Percentiles rank a stretch among this genome's conserved stretches.
These are phyloP conservation scores for Candida broadrunensis DNA, from an alignment of 805 yeast genomes.

Conservation along the genomic window DNA sequence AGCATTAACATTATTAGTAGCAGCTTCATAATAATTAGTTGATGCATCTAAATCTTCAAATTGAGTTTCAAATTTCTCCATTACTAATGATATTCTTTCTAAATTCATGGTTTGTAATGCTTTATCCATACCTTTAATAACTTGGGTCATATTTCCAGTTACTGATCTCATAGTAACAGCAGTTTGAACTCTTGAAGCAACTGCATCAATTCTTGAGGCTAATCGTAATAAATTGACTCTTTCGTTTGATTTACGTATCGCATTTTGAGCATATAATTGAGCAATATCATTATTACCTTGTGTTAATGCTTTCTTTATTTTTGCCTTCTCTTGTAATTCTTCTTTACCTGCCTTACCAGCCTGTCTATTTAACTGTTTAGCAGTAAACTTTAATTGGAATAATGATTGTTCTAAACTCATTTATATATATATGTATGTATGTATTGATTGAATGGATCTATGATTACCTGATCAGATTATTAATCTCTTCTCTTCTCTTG, in stretches of 20 bases:
- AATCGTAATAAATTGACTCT: slow-evolving; percentile 74
- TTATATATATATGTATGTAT: neutral
- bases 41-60: slow-evolving; percentile 95
- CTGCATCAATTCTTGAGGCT: slow-evolving; percentile 91
- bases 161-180: slow-evolving; percentile 98
- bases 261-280: slow-evolving; percentile 90
- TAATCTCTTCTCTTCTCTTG: neutral
- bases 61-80: slow-evolving; percentile 96
- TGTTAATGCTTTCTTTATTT: slow-evolving; percentile 81
- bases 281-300: slow-evolving; percentile 93
- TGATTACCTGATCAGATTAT: neutral
- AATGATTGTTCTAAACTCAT: slow-evolving; percentile 48
- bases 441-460: neutral
- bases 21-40: slow-evolving; percentile 87
- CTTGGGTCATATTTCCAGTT: slow-evolving; percentile 89
- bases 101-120: slow-evolving; percentile 95
- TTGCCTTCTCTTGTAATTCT: slow-evolving; percentile 80
- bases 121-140: slow-evolving; percentile 92
- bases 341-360: slow-evolving; percentile 90
- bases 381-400: slow-evolving; percentile 78
- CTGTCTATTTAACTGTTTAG: slow-evolving; percentile 88
- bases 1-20: slow-evolving; percentile 86
- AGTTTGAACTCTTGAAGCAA: slow-evolving; percentile 92
- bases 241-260: slow-evolving; percentile 88
- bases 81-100: slow-evolving; percentile 86